Evolutionary conservation across 2,329 filamentous ascomycete species (phyloP).

Genomic region (Magnaporthiopsis incrustans): DNA sequence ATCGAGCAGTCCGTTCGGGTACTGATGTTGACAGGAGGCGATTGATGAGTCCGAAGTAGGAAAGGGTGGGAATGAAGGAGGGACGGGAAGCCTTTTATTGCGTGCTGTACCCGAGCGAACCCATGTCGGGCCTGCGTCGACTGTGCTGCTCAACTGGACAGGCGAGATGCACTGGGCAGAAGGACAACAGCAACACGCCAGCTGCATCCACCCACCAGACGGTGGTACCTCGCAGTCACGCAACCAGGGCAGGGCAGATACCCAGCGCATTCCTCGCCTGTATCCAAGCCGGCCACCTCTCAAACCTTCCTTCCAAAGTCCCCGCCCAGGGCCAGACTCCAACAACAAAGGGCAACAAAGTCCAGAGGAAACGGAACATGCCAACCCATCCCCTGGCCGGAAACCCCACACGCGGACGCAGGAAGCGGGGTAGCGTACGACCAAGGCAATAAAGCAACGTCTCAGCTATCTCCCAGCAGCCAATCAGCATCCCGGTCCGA

Average conservation of each 20-base stretch:
- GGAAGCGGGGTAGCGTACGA: constrained; percentile 17
- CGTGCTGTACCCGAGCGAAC: not conserved
- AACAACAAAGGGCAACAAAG: too few species aligned
- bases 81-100: not conserved
- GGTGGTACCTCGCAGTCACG: not conserved
- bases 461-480: constrained; percentile 15
- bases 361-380: too few species aligned
- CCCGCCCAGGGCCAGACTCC: too few species aligned
- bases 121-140: not conserved
- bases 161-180: too few species aligned
- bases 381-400: too few species aligned
- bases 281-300: not conserved
- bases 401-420: constrained; percentile 7
- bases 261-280: not conserved
- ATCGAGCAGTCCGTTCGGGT: not conserved
- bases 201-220: not conserved
- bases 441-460: constrained; percentile 5
- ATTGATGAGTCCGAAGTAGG: not conserved
- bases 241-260: not conserved
- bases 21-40: not conserved
- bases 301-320: not conserved
- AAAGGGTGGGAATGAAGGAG: not conserved
- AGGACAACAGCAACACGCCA: not conserved
- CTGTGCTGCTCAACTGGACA: not conserved
- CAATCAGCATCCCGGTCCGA: constrained; percentile 14